Percentiles rank a stretch among this genome's conserved stretches.
phyloP scores from a whole-genome alignment of 2,329 filamentous ascomycete species.

The Thermoascus crustaceus region DNA sequence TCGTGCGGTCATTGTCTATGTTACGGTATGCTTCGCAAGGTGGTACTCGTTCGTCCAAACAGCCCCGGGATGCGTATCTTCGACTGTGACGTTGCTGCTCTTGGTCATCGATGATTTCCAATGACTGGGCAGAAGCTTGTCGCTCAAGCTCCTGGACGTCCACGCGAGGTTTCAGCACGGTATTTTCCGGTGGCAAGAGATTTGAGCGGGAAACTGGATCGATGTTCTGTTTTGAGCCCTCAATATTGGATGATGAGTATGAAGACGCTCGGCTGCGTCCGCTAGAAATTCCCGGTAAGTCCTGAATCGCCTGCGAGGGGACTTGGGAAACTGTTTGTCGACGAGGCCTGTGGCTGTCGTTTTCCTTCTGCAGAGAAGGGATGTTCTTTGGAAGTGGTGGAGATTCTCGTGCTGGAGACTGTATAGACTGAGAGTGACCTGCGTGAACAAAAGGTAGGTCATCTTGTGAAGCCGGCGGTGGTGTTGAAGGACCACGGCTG shows the following conservation, averaged over 20 bases:
- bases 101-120: neutral
- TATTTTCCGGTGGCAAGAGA: neutral
- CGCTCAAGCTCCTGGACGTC: slow-evolving; percentile 1
- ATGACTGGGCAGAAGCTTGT: neutral
- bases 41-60: too few relatives aligned
- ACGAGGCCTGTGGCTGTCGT: too few relatives aligned
- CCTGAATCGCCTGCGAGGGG: too few relatives aligned
- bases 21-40: neutral
- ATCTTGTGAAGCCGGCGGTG: slow-evolving; percentile 13
- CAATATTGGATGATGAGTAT: too few relatives aligned
- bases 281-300: too few relatives aligned
- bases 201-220: neutral
- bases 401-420: too few relatives aligned
- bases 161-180: neutral
- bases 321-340: too few relatives aligned
- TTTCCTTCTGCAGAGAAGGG: too few relatives aligned
- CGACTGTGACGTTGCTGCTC: too few relatives aligned
- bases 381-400: too few relatives aligned
- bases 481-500: slow-evolving; percentile 19
- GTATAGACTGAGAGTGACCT: slow-evolving; percentile 3
- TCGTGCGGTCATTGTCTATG: neutral
- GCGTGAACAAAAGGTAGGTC: slow-evolving; percentile 11
- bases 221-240: neutral
- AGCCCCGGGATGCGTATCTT: too few relatives aligned
- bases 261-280: too few relatives aligned